These are phyloP conservation scores for Ustilago loliicola DNA, from an alignment of 1,284 basidiomycete species.

Conservation along the genomic window DNA sequence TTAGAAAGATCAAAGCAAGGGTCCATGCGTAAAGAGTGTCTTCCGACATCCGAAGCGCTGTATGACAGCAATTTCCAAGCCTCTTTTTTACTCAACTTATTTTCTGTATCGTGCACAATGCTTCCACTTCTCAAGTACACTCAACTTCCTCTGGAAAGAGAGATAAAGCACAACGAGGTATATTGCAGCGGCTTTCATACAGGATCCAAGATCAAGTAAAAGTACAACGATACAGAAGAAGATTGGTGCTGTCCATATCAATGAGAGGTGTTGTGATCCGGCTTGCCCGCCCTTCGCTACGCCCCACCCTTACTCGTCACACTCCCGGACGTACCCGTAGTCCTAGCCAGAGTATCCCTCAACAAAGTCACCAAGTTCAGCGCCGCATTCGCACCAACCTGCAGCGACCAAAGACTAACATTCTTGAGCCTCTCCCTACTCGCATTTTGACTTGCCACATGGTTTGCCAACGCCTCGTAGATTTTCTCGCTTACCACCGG, in stretches of 20 bases:
- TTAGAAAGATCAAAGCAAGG: neutral
- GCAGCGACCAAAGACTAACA: slow-evolving; percentile 65
- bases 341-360: slow-evolving; percentile 46
- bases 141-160: neutral
- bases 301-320: slow-evolving; percentile 5
- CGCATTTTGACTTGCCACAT: slow-evolving; percentile 66
- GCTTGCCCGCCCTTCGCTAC: neutral
- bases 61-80: neutral
- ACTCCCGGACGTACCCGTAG: slow-evolving; percentile 20
- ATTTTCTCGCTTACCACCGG: slow-evolving; percentile 68
- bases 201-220: too few species aligned
- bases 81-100: neutral
- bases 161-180: neutral
- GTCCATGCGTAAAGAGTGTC: slow-evolving; percentile 4
- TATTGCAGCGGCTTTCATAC: neutral
- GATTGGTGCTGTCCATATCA: neutral
- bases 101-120: too few species aligned
- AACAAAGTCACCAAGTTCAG: slow-evolving; percentile 47
- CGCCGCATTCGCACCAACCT: slow-evolving; percentile 51
- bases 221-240: too few species aligned
- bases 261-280: neutral
- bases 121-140: neutral
- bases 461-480: slow-evolving; percentile 68
- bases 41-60: slow-evolving; percentile 20
- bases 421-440: slow-evolving; percentile 61